phyloP scores from a whole-genome alignment of 2,329 filamentous ascomycete genomes.

The Akanthomyces lecanii region DNA sequence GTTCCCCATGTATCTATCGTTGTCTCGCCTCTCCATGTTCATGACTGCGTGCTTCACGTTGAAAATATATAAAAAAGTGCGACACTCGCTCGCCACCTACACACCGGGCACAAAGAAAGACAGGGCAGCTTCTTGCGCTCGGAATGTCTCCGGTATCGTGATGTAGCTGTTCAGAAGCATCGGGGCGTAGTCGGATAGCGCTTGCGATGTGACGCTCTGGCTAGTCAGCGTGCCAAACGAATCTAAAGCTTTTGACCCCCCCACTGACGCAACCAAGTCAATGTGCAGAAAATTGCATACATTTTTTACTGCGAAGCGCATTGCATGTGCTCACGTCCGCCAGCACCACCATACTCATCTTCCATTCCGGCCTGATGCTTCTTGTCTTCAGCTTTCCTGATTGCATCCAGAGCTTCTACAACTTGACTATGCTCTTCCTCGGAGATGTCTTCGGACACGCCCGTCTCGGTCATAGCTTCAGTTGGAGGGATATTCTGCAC shows the following conservation, averaged over 20 bases:
- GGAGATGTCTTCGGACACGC: slow-evolving; percentile 81
- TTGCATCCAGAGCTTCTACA: slow-evolving; percentile 49
- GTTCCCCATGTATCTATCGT: not conserved
- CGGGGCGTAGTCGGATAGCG: too few relatives aligned
- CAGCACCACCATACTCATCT: slow-evolving; percentile 62
- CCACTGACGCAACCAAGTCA: not conserved
- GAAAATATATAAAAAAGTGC: not conserved
- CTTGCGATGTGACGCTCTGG: not conserved
- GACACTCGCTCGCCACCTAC: not conserved
- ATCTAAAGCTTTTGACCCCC: not conserved
- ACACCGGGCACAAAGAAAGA: not conserved
- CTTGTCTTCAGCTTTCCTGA: too few relatives aligned
- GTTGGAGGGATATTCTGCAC: slow-evolving; percentile 63
- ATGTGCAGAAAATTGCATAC: not conserved
- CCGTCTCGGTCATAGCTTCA: slow-evolving; percentile 90
- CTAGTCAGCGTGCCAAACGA: not conserved
- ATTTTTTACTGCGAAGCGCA: slow-evolving; percentile 75
- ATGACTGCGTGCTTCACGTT: not conserved
- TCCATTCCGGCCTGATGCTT: slow-evolving; percentile 42
- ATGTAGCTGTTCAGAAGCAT: too few relatives aligned
- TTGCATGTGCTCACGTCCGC: slow-evolving; percentile 75
- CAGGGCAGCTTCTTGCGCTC: not conserved
- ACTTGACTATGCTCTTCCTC: slow-evolving; percentile 60
- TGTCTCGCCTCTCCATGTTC: not conserved
- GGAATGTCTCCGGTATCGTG: not conserved